Conservation (phyloP, 139 green algal species). For the Coelastrella sp. region DNA sequence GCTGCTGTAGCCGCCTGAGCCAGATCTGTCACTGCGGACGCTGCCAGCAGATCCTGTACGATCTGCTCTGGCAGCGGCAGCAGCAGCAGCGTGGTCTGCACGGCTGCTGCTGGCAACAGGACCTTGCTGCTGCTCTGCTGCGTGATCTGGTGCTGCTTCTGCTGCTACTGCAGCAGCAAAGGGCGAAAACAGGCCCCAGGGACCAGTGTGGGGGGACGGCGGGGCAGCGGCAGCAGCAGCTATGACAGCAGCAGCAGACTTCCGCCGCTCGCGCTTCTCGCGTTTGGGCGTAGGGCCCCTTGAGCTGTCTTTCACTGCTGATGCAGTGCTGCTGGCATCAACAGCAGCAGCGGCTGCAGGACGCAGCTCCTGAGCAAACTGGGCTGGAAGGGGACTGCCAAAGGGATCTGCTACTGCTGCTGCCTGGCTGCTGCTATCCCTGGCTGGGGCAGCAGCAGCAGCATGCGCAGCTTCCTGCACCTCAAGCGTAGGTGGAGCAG, state of each 20-base stretch:
- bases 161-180: constrained; percentile 19
- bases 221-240: neutral
- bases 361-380: neutral
- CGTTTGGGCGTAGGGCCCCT: neutral
- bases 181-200: neutral
- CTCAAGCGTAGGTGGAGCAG: neutral
- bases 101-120: neutral
- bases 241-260: neutral
- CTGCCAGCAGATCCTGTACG: neutral
- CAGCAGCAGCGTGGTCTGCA: neutral
- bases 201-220: neutral
- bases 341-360: neutral
- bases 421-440: neutral
- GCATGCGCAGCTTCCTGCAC: neutral
- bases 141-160: neutral
- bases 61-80: neutral
- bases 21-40: neutral
- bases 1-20: neutral
- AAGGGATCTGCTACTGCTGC: neutral
- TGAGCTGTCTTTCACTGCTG: neutral
- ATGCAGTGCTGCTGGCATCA: neutral
- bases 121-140: neutral
- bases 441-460: neutral
- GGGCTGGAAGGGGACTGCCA: neutral
- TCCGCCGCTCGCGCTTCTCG: neutral